Evolutionary conservation across 169 alveolate genomes (phyloP).

Genomic region (Cystoisospora suis): DNA sequence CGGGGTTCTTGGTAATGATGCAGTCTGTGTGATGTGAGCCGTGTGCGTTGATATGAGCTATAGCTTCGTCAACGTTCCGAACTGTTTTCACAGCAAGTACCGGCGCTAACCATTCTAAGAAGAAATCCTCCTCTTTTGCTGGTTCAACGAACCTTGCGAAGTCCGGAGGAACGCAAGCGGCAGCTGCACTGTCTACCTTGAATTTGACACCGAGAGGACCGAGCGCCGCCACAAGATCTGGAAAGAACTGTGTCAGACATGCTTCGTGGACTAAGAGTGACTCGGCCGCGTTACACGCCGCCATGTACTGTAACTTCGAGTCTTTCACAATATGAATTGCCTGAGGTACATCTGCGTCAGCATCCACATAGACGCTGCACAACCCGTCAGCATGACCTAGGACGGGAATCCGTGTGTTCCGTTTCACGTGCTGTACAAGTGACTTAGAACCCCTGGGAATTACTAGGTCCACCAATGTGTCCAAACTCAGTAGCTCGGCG

Average conservation of each 20-base stretch:
- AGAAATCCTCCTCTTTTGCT: slow-evolving; percentile 59
- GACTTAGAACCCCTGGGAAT: slow-evolving; percentile 78
- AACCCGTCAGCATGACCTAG: slow-evolving; percentile 75
- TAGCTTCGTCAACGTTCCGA: slow-evolving; percentile 68
- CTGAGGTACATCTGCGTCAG: slow-evolving; percentile 58
- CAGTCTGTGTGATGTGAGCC: slow-evolving; percentile 82
- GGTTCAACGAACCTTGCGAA: neutral
- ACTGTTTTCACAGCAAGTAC: slow-evolving; percentile 68
- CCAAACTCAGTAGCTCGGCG: slow-evolving; percentile 67
- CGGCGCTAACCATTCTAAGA: slow-evolving; percentile 71
- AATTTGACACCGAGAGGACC: slow-evolving; percentile 45
- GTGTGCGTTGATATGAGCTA: slow-evolving; percentile 71
- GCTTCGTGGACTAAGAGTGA: slow-evolving; percentile 70
- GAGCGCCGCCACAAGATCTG: slow-evolving; percentile 39
- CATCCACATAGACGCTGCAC: slow-evolving; percentile 74
- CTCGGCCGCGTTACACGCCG: slow-evolving; percentile 80
- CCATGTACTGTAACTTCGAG: slow-evolving; percentile 75
- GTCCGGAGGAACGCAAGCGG: neutral
- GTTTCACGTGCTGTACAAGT: slow-evolving; percentile 70
- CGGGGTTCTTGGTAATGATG: slow-evolving; percentile 66
- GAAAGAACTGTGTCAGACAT: slow-evolving; percentile 55
- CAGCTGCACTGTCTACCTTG: slow-evolving; percentile 9
- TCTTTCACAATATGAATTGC: slow-evolving; percentile 71
- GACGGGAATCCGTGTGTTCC: slow-evolving; percentile 74
- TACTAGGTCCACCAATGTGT: slow-evolving; percentile 75